Conservation (phyloP, 1,139 yeast genomes). For the Suhomyces ambrosiae region DNA sequence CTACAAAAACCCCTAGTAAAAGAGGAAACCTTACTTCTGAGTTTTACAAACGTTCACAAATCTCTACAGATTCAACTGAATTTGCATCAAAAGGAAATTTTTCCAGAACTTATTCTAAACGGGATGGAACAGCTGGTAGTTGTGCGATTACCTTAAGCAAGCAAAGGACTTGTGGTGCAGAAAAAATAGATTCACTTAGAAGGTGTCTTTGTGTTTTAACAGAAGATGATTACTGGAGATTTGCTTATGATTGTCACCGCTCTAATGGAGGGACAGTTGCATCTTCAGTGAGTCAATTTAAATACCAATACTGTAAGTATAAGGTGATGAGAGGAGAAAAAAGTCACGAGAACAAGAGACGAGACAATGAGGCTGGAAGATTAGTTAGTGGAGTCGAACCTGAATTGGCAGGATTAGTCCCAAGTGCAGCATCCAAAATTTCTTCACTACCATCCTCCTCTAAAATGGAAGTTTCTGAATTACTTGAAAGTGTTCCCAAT, state of each 20-base stretch:
- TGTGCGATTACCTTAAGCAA: neutral
- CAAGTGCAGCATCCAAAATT: neutral
- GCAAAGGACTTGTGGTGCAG: neutral
- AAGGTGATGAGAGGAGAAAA: conserved; percentile 3
- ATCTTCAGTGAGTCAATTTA: conserved; percentile 2
- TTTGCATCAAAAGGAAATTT: neutral
- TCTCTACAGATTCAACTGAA: no score
- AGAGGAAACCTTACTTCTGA: neutral
- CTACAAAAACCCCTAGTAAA: neutral
- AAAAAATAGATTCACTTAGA: conserved; percentile 1
- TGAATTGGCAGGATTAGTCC: neutral
- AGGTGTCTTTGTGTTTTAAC: conserved; percentile 2
- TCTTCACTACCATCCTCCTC: neutral
- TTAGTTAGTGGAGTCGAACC: neutral
- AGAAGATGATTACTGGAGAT: conserved; percentile 2
- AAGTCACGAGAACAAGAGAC: neutral
- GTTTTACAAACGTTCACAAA: neutral
- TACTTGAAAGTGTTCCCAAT: neutral
- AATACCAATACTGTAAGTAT: conserved; percentile 5
- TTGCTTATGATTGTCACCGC: conserved; percentile 1
- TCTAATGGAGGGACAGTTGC: neutral
- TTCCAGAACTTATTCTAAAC: neutral
- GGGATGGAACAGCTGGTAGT: neutral
- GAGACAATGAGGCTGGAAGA: neutral
- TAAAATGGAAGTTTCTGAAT: neutral